Evolutionary conservation across 768 basidiomycete species (phyloP), one percentile per base, ranked within the genome.

Genomic region (Podaxis sp.): DNA sequence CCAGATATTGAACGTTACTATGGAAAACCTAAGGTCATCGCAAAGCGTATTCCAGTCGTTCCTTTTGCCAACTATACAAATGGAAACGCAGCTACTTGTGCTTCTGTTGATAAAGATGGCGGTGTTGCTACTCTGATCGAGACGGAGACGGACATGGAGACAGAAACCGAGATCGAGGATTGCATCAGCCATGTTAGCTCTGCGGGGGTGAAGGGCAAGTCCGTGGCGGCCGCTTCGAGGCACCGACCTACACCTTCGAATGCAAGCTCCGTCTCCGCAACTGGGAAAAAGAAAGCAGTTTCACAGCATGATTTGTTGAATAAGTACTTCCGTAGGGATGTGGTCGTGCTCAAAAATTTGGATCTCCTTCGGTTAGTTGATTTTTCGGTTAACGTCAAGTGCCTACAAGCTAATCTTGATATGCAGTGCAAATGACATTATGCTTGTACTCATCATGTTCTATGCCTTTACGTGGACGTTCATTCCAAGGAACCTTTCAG

Each of bases 1-100:
- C 53, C 63, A 96, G 94, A 97, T 72, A 97, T 97, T 65, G 93
- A 95, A 70, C 84, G 96, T 9, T 89, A 92, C 68, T 99, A 99
- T 67, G 97, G 97, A 12, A 85, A 95, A 69, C 89, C 89, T 65
- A 96, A 96, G 72, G 89, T 88, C 2, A 89, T 99, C 38, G 94
- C 94, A 0, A 86, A 88, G 63, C 89, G 96, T 6, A 88, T 84
- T 9, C 95, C 94, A 0, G 59, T 90, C 5, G 70, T 77, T 26
- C 69, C 76, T 24, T 68, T 63, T 44, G 13, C 61, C 36, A 67
- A 28, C 19, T 52, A 57, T 56, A 55, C 57, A 26, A 52, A 60
- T 53, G 26, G 33, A 44, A 65, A 46, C 52, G 46, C 62, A 3
- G 46, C 55, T 5, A 39, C 65, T 66, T 66, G 68, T 42, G 53